phyloP scores from a whole-genome alignment of 176 grass and related monocot species.

The Musa beccarii region DNA sequence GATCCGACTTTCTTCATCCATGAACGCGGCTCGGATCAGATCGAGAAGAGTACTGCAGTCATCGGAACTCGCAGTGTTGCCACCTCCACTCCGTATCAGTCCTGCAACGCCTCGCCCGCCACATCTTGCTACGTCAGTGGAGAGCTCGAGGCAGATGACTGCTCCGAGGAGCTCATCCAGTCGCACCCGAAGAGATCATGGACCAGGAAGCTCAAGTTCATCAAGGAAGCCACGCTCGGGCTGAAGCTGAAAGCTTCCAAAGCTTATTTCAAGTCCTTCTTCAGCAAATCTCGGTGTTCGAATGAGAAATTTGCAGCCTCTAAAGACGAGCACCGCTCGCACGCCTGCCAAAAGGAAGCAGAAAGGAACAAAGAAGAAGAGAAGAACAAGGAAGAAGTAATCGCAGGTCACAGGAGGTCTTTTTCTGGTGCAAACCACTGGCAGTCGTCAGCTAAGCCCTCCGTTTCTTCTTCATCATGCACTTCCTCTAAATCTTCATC shows the following conservation, averaged over 20 bases:
- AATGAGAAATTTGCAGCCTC: not conserved
- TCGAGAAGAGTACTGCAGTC: conserved; percentile 19
- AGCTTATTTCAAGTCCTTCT: conserved; percentile 15
- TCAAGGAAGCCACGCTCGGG: not conserved
- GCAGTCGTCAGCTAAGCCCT: not conserved
- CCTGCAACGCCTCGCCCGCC: conserved; percentile 7
- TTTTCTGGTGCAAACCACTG: conserved; percentile 2
- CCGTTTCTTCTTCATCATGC: conserved; percentile 8
- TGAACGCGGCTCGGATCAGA: not conserved
- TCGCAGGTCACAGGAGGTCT: conserved; percentile 1
- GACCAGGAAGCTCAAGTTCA: conserved; percentile 8
- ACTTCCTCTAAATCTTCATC: not conserved
- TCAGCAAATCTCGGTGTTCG: not conserved
- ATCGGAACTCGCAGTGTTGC: conserved; percentile 24
- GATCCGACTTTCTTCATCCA: not conserved
- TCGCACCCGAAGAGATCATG: not conserved
- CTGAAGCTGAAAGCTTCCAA: conserved; percentile 11
- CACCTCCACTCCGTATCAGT: conserved; percentile 1
- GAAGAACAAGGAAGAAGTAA: not conserved
- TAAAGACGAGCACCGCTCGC: not conserved
- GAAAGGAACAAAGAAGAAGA: not conserved
- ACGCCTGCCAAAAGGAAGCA: not conserved
- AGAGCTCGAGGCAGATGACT: conserved; percentile 12
- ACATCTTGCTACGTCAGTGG: not conserved
- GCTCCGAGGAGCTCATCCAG: conserved; percentile 26